Percentiles rank a stretch among this genome's conserved stretches.
Conservation (phyloP, 495 filamentous ascomycete species). For the Trypethelium eluteriae region DNA sequence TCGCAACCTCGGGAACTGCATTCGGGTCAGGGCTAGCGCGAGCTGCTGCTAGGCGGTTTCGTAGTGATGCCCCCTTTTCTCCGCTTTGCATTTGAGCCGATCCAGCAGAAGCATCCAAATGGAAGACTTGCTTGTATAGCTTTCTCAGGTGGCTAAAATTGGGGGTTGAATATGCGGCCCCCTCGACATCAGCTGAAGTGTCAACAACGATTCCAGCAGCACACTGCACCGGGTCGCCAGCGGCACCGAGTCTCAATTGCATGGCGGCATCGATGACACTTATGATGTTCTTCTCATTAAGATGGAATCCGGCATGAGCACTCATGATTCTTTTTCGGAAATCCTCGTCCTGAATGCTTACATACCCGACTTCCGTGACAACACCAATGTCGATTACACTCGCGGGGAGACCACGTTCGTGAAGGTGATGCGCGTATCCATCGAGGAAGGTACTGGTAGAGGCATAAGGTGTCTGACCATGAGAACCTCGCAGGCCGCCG, state of each 20-base stretch:
- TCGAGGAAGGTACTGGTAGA: constrained; percentile 17
- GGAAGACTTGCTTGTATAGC: background rate
- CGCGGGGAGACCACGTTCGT: constrained; percentile 12
- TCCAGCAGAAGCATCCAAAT: background rate
- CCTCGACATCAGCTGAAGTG: background rate
- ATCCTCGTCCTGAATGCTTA: background rate
- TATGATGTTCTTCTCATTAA: background rate
- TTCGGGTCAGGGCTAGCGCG: background rate
- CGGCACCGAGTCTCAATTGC: background rate
- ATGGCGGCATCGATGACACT: background rate
- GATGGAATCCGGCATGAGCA: background rate
- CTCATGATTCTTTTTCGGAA: background rate
- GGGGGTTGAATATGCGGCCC: background rate
- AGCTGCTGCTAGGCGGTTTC: constrained; percentile 3
- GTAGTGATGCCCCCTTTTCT: background rate
- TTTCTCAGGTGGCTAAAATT: constrained; percentile 1
- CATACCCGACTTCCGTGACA: constrained; percentile 16
- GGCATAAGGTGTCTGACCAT: constrained; percentile 17
- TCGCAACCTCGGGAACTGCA: background rate
- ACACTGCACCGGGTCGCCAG: background rate
- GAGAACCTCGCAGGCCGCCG: constrained; percentile 12
- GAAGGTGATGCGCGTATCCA: constrained; percentile 15
- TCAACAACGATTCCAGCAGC: background rate
- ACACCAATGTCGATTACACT: constrained; percentile 15
- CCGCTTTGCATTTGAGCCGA: background rate